Base-by-base conservation (phyloP, 2,329 filamentous ascomycete species). In the Neofusicoccum umdonicola region DNA sequence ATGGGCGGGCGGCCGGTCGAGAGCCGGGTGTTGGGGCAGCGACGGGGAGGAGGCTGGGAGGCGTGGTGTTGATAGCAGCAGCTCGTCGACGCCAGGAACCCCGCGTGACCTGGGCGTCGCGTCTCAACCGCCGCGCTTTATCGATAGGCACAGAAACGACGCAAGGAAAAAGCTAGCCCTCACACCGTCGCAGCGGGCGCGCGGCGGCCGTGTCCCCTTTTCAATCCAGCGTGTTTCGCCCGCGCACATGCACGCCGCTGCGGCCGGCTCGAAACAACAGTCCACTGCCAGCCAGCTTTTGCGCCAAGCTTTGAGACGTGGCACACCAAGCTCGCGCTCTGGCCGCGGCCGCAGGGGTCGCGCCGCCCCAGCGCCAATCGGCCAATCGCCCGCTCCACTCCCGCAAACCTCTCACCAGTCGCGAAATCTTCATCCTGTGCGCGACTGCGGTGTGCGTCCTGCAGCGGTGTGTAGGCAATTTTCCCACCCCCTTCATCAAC, bases 291-390 rank as follows among this genome's bases (percentile, higher is more conserved):
- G 54, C 56, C 56, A 19, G 42, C 41, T 45, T 13, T 35, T 47
- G 56, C 56, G 56, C 56, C 56, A 60, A 60, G 56, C 56, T 60
- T 60, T 60, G 56, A 60, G 56, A 60, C 56, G 56, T 60, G 56
- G 56, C 56, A 47, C 56, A 47, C 56, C 56, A 60, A 60, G 41
- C 56, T 47, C 42, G 41, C 27, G 56, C 56, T 60, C 13, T 58
- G 54, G 54, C 54, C 41, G 39, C 17, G 19, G 52, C 39, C 37
- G 19, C 54, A 42, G 39, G 19, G 22, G 7, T 37, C 13, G 17
- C 52, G 15, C 13, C 17, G 52, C 52, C 37, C 37, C 54, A n/a
- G 17, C n/a, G 17, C 51, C 51, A 54, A 54, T 44, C 54, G 54
- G 54, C 54, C 54, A 58, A 44, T 44, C 54, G 54, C 54, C 54